Percentiles rank a stretch among this genome's conserved stretches.
These are phyloP conservation scores for Coemansia aciculifera DNA, from an alignment of 192 early-diverging fungal species.

Conservation along the genomic window DNA sequence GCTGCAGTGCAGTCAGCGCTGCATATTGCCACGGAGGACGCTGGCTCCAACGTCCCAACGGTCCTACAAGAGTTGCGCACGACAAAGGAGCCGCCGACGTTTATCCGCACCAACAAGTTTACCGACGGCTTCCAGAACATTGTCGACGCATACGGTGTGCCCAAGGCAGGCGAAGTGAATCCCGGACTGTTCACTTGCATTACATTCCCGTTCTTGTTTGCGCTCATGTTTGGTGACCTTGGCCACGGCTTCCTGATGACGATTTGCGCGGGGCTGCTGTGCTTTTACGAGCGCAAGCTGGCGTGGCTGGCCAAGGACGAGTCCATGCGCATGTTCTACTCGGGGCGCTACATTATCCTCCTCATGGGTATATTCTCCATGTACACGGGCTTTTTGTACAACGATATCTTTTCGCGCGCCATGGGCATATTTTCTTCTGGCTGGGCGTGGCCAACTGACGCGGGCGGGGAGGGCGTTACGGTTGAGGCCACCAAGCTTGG, in stretches of 20 bases:
- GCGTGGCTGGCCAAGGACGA: conserved; percentile 74
- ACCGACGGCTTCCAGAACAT: conserved; percentile 96
- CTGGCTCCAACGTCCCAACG: conserved; percentile 86
- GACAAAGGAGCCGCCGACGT: conserved; percentile 89
- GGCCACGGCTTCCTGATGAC: conserved; percentile 93
- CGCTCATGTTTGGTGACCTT: conserved; percentile 99
- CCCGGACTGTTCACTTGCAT: conserved; percentile 96
- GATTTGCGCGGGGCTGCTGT: conserved; percentile 71
- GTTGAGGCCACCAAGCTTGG: conserved; percentile 64
- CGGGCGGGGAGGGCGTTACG: conserved; percentile 58
- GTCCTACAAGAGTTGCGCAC: conserved; percentile 87
- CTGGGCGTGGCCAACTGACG: conserved; percentile 69
- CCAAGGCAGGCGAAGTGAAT: conserved; percentile 96
- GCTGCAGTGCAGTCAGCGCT: conserved; percentile 80
- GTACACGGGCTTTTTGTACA: conserved; percentile 96
- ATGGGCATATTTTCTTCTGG: conserved; percentile 74
- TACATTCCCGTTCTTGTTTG: conserved; percentile 99
- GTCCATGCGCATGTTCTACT: conserved; percentile 82
- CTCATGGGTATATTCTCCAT: conserved; percentile 98
- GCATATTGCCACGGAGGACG: conserved; percentile 78
- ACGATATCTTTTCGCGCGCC: conserved; percentile 92
- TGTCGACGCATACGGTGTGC: conserved; percentile 96
- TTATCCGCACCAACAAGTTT: conserved; percentile 93
- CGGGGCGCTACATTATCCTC: conserved; percentile 95
- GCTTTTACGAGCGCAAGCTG: conserved; percentile 78